phyloP scores from a whole-genome alignment of 768 basidiomycete species.

The Boletus bicolor region DNA sequence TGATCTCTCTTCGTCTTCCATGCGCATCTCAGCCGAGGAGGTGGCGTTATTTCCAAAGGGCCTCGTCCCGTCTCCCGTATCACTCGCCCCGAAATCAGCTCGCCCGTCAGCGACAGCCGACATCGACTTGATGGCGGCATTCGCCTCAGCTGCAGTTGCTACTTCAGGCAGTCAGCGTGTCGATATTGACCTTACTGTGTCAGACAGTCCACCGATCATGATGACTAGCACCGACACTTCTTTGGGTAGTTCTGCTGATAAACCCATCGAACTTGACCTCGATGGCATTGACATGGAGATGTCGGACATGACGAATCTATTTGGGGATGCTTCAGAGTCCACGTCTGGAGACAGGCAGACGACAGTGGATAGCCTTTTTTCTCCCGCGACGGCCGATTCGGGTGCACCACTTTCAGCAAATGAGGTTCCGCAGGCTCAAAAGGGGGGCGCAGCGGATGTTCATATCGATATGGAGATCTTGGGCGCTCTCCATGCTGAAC shows the following conservation, averaged over 20 bases:
- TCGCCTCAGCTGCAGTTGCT: slow-evolving; percentile 42
- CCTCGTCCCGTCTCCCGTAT: slow-evolving; percentile 69
- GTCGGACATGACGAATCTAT: slow-evolving; percentile 46
- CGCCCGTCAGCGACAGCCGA: slow-evolving; percentile 55
- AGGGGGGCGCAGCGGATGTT: slow-evolving; percentile 13
- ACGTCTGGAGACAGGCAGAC: slow-evolving; percentile 33
- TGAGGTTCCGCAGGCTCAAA: slow-evolving; percentile 17
- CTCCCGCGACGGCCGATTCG: slow-evolving; percentile 37
- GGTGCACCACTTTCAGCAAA: slow-evolving; percentile 15
- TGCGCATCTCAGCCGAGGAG: slow-evolving; percentile 66
- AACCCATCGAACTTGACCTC: slow-evolving; percentile 78
- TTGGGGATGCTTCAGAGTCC: slow-evolving; percentile 46
- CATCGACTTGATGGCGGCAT: slow-evolving; percentile 64
- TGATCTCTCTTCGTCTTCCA: slow-evolving; percentile 69
- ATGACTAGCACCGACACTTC: slow-evolving; percentile 30
- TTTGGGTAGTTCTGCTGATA: slow-evolving; percentile 66
- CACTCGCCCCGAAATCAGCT: slow-evolving; percentile 77
- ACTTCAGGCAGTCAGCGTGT: slow-evolving; percentile 30
- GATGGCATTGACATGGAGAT: slow-evolving; percentile 68
- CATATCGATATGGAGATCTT: slow-evolving; percentile 37
- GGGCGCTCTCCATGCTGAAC: slow-evolving; percentile 29
- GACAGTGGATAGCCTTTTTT: slow-evolving; percentile 50
- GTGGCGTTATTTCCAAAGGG: slow-evolving; percentile 54
- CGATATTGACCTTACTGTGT: slow-evolving; percentile 62
- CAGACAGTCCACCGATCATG: slow-evolving; percentile 31